Evolutionary conservation across 345 rosid genomes (phyloP).

Genomic region (Viola odorata): DNA sequence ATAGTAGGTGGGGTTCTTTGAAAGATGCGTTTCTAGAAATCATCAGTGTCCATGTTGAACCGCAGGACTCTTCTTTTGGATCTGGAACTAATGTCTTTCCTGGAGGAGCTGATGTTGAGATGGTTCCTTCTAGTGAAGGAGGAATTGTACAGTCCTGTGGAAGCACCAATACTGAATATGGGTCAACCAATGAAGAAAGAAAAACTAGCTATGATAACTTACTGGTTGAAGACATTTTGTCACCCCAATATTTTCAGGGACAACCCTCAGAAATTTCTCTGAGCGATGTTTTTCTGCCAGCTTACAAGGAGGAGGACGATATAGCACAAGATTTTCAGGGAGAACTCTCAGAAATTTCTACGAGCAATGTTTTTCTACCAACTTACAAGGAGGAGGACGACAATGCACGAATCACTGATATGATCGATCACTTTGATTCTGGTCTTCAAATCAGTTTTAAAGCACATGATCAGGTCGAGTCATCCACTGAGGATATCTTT

Average conservation of each 20-base stretch:
- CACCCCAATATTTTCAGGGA: constrained; percentile 19
- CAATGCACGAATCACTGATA: not conserved
- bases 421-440: constrained; percentile 12
- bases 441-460: constrained; percentile 1
- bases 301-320: constrained; percentile 23
- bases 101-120: constrained; percentile 20
- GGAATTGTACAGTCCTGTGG: not conserved
- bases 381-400: constrained; percentile 25
- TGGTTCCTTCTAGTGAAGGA: constrained; percentile 11
- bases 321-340: constrained; percentile 16
- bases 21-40: constrained; percentile 54
- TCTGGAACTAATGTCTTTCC: constrained; percentile 12
- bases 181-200: constrained; percentile 13
- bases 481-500: constrained; percentile 42
- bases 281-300: constrained; percentile 30
- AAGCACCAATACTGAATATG: constrained; percentile 3
- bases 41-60: constrained; percentile 34
- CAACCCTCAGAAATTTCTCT: constrained; percentile 22
- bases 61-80: constrained; percentile 18
- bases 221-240: constrained; percentile 12
- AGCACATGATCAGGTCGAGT: constrained; percentile 15
- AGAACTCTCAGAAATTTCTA: constrained; percentile 22
- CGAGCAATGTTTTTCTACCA: constrained; percentile 29
- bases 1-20: constrained; percentile 38
- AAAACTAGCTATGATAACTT: constrained; percentile 7